Evolutionary conservation across 805 yeast genomes (phyloP), one percentile per base, ranked within the genome.

Genomic region (Candida krabiensis): DNA sequence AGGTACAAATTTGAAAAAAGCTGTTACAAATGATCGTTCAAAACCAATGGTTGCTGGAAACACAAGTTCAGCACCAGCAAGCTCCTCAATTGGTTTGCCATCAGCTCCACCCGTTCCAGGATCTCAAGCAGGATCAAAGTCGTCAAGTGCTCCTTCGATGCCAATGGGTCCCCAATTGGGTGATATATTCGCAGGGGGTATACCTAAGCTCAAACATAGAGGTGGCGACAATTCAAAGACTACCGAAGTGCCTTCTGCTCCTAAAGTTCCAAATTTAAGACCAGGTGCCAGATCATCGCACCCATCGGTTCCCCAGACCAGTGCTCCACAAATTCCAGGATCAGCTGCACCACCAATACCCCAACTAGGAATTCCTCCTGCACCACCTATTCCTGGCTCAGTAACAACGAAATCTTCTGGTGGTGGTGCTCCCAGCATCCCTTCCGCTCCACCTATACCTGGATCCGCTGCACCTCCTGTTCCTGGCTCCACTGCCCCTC

Each of bases 181-280:
- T 13, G 83, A 80, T 35, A 69, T 83, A 12, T 80, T 83, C 61
- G 88, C 93, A 3, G 86, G 83, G 5, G 95, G 95, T 1, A 71
- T 86, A 61, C 93, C 95, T 6, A 83, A 83, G 52, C 67, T 86
- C 44, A 78, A 75, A 41, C 75, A 74, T 41, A 54, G 70, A 25
- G n/a, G n/a, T n/a, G 66, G 65, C 12, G 31, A 50, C 21, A 25
- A 35, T 27, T n/a, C 37, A 30, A 30, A 41, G 5, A 9, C 23
- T 27, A 9, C 53, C 52, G 16, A 49, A 13, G 33, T 50, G 25
- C 57, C 62, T 9, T 36, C 38, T 7, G 38, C 38, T 27, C 44
- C 42, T 4, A 33, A 52, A 15, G 33, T 28, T 21, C 46, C 50
- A 8, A 14, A 41, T n/a, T 27, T 43, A n/a, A 34, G 44, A 14